Evolutionary conservation across 352 stramenopile genomes (phyloP).

Genomic region (Globisporangium spinosum): DNA sequence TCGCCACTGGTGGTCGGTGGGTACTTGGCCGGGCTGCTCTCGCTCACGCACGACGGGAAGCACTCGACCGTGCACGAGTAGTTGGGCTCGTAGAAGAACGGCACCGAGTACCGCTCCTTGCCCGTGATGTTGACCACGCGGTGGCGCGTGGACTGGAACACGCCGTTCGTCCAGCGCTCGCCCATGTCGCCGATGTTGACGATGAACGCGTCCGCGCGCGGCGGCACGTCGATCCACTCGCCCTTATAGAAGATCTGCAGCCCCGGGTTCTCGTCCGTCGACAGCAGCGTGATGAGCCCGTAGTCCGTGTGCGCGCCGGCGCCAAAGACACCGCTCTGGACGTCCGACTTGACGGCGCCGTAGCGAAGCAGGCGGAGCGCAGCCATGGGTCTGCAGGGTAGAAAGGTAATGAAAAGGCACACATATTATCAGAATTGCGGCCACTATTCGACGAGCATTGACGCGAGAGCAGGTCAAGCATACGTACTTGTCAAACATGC

Average conservation of each 20-base stretch:
- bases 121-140: constrained; percentile 60
- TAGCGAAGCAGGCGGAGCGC: constrained; percentile 80
- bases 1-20: constrained; percentile 65
- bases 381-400: constrained; percentile 44
- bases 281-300: constrained; percentile 63
- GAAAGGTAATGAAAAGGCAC: too few species aligned
- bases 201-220: constrained; percentile 50
- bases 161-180: constrained; percentile 70
- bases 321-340: constrained; percentile 58
- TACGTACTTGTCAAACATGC: constrained; percentile 57
- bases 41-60: constrained; percentile 54
- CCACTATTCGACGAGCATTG: neutral
- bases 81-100: constrained; percentile 78
- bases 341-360: constrained; percentile 56
- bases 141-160: constrained; percentile 61
- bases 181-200: constrained; percentile 77
- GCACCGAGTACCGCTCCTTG: constrained; percentile 68
- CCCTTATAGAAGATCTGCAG: constrained; percentile 56
- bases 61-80: constrained; percentile 62
- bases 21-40: constrained; percentile 49
- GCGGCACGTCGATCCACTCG: constrained; percentile 61
- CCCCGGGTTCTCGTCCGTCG: constrained; percentile 50
- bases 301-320: constrained; percentile 79
- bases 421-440: too few species aligned
- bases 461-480: neutral